Base-by-base conservation (phyloP, 352 stramenopile genomes). In the Phytophthora capsici region DNA sequence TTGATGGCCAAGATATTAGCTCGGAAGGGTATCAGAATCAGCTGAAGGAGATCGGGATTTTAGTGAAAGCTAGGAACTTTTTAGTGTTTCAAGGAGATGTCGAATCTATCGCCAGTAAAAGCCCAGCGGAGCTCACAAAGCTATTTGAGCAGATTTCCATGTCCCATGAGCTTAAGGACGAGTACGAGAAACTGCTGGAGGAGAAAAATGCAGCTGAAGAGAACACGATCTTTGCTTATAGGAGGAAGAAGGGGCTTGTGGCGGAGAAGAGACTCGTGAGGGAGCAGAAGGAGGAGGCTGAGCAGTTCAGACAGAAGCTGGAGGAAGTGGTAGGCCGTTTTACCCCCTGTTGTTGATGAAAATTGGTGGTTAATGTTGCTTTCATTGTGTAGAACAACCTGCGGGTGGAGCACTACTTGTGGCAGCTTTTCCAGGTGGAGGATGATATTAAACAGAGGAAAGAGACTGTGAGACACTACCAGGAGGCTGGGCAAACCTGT, bases 31-130 rank as follows among this genome's bases (percentile, higher is more conserved):
- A 99, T 68, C 91, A 99, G 76, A 71, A 78, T 8, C 85, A 90
- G 48, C 84, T 99, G 4, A 92, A 96, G 38, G 82, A 95, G 26
- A 98, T 99, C 66, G 97, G 97, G 4, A 97, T 99, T 22, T 78
- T 99, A 22, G 90, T 99, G 32, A 99, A 99, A 72, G 97, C 97
- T 7, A 84, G 98, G n/a, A 99, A 99, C 77, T 99, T 99, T 69
- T 69, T 99, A 7, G 97, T 99, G 6, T 99, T 99, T 77, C 98
- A 99, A 57, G 98, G 98, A 36, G 98, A 99, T 75, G 97, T 99
- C 22, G 97, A 99, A 75, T 96, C 86, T 23, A 97, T 99, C 54
- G 97, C 97, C 1, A 95, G 91, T 36, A 99, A 99, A 69, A 97
- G 86, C 53, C 97, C 97, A 0, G 88, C 96, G 8, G 92, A 99